A percentile compares a stretch with the other conserved stretches of the same genome.
Conservation (phyloP, 2,329 filamentous ascomycete genomes). For the Trichoderma guizhouense region DNA sequence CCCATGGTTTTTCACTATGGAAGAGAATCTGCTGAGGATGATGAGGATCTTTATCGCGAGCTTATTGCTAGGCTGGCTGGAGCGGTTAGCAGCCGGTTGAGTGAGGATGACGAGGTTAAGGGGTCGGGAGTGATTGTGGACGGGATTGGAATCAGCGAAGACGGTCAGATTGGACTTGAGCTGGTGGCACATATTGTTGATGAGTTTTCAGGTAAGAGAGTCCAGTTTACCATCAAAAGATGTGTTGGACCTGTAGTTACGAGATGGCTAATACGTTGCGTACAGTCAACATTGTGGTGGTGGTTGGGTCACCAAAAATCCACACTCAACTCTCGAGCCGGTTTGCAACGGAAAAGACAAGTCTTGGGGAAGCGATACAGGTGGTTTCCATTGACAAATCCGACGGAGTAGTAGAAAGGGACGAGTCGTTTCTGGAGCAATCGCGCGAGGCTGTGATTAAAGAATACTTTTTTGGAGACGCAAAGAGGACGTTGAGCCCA, state of each 20-base stretch:
- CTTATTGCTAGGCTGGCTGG: slow-evolving; percentile 74
- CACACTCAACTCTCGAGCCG: slow-evolving; percentile 70
- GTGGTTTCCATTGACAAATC: slow-evolving; percentile 81
- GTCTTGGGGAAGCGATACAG: slow-evolving; percentile 63
- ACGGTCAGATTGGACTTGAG: slow-evolving; percentile 67
- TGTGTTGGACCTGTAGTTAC: neutral
- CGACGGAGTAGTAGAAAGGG: slow-evolving; percentile 76
- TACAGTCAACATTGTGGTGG: slow-evolving; percentile 73
- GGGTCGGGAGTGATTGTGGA: slow-evolving; percentile 82
- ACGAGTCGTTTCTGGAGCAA: slow-evolving; percentile 69
- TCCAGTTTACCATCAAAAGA: no score
- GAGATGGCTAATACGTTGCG: neutral
- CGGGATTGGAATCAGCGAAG: slow-evolving; percentile 66
- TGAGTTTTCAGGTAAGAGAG: slow-evolving; percentile 54
- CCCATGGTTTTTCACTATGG: slow-evolving; percentile 91
- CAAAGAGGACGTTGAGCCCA: slow-evolving; percentile 73
- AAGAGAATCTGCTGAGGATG: slow-evolving; percentile 67
- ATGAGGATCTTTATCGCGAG: slow-evolving; percentile 67
- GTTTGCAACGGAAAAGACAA: slow-evolving; percentile 56
- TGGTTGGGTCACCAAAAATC: slow-evolving; percentile 75
- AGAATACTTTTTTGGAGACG: slow-evolving; percentile 91
- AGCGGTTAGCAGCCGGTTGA: slow-evolving; percentile 71
- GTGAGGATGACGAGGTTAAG: slow-evolving; percentile 69
- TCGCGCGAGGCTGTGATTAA: slow-evolving; percentile 74
- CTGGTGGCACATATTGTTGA: slow-evolving; percentile 71